Conservation (phyloP, 257 asterid species). For the Capsicum pubescens region DNA sequence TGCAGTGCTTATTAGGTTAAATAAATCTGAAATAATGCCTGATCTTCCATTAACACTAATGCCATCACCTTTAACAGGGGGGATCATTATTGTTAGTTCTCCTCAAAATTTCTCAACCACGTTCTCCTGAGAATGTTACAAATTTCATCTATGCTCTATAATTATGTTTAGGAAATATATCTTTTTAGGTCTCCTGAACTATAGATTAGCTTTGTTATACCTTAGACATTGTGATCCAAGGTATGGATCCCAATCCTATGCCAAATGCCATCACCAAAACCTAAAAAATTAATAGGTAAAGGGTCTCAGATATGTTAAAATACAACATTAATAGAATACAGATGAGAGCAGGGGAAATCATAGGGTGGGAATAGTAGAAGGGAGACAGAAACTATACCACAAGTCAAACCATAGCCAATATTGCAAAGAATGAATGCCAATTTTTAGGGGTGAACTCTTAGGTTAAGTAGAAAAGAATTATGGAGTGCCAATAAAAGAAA, state of each 20-base stretch:
- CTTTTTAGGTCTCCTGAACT: background rate
- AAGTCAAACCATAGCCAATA: slow-evolving; percentile 67
- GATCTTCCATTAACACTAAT: background rate
- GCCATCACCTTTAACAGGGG: background rate
- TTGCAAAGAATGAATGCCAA: slow-evolving; percentile 47
- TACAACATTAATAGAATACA: background rate
- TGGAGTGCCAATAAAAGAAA: background rate
- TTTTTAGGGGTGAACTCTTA: slow-evolving; percentile 61
- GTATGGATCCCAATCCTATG: slow-evolving; percentile 81
- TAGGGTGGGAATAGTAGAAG: slow-evolving; percentile 12
- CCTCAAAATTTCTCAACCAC: slow-evolving; percentile 8
- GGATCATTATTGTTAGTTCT: background rate
- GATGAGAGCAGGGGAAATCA: background rate
- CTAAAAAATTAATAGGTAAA: slow-evolving; percentile 45
- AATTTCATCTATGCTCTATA: background rate
- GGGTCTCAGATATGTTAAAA: slow-evolving; percentile 24
- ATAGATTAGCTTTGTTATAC: slow-evolving; percentile 42
- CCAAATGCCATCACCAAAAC: slow-evolving; percentile 79
- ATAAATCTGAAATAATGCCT: background rate
- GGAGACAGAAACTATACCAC: slow-evolving; percentile 54
- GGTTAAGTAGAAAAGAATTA: slow-evolving; percentile 25
- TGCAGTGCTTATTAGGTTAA: background rate
- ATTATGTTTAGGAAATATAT: background rate
- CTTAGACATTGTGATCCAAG: slow-evolving; percentile 96
- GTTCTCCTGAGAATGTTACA: background rate